phyloP scores from a whole-genome alignment of 495 filamentous ascomycete genomes.

The Delitschia confertaspora region DNA sequence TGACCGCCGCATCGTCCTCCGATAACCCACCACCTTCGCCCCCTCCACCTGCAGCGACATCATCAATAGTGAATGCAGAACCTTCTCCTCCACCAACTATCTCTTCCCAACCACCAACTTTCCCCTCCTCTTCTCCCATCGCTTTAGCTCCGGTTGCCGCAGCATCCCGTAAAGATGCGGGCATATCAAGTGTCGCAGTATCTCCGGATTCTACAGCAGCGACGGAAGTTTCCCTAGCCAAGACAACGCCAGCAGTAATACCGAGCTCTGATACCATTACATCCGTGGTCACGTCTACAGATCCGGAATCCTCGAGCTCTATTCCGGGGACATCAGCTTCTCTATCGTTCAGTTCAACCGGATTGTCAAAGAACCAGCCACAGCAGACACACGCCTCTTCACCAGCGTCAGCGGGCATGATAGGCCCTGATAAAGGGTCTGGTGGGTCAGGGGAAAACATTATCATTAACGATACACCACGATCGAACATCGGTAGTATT shows the following conservation, averaged over 20 bases:
- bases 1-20: no score
- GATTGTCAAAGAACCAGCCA: conserved; percentile 4
- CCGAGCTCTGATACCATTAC: conserved; percentile 20
- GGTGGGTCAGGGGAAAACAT: conserved; percentile 1
- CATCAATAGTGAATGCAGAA: conserved; percentile 2
- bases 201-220: not conserved
- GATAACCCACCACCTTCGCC: conserved; percentile 9
- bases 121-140: not conserved
- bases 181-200: no score
- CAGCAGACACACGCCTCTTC: conserved; percentile 9
- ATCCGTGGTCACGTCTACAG: conserved; percentile 10
- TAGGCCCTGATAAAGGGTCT: conserved; percentile 14
- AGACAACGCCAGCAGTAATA: conserved; percentile 7
- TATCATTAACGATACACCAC: conserved; percentile 1
- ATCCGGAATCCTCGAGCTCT: not conserved
- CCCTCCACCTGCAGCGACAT: not conserved
- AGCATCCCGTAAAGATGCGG: no score
- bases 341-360: conserved; percentile 3
- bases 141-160: not conserved
- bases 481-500: conserved; percentile 18
- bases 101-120: not conserved
- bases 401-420: conserved; percentile 18
- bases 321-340: not conserved
- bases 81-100: conserved; percentile 9
- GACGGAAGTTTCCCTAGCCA: no score